phyloP scores from a whole-genome alignment of 768 basidiomycete genomes.

The Collybiopsis confluens region DNA sequence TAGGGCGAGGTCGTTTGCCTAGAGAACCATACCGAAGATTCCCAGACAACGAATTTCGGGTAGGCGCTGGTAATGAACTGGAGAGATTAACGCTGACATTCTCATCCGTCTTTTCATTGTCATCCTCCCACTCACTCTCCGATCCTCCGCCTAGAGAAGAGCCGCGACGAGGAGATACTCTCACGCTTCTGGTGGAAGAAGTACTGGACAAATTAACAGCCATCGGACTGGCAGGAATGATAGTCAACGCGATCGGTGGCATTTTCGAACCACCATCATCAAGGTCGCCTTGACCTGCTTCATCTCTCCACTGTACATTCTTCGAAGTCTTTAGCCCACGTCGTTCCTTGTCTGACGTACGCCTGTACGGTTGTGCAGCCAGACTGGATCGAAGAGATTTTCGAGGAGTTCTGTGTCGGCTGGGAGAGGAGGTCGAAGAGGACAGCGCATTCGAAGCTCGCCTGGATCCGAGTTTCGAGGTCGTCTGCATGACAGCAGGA shows the following conservation, averaged over 20 bases:
- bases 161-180: conserved; percentile 33
- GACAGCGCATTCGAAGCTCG: conserved; percentile 28
- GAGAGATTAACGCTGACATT: conserved; percentile 59
- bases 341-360: conserved; percentile 61
- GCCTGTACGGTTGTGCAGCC: conserved; percentile 54
- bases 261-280: conserved; percentile 9
- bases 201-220: conserved; percentile 17
- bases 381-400: conserved; percentile 70
- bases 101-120: conserved; percentile 80
- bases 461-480: conserved; percentile 30
- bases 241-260: conserved; percentile 28
- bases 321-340: conserved; percentile 55
- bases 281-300: conserved; percentile 17
- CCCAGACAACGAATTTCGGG: conserved; percentile 18
- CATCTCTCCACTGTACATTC: conserved; percentile 74
- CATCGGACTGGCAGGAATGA: conserved; percentile 42
- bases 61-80: conserved; percentile 35
- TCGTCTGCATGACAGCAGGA: conserved; percentile 36
- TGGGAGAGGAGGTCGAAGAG: conserved; percentile 43
- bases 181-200: conserved; percentile 20
- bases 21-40: conserved; percentile 23
- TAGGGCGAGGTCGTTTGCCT: conserved; percentile 53
- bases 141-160: conserved; percentile 52
- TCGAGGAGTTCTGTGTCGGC: conserved; percentile 58
- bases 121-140: conserved; percentile 90